A percentile compares a stretch with the other conserved stretches of the same genome.
phyloP scores from a whole-genome alignment of 768 basidiomycete species.

The Serpula lacrymans region DNA sequence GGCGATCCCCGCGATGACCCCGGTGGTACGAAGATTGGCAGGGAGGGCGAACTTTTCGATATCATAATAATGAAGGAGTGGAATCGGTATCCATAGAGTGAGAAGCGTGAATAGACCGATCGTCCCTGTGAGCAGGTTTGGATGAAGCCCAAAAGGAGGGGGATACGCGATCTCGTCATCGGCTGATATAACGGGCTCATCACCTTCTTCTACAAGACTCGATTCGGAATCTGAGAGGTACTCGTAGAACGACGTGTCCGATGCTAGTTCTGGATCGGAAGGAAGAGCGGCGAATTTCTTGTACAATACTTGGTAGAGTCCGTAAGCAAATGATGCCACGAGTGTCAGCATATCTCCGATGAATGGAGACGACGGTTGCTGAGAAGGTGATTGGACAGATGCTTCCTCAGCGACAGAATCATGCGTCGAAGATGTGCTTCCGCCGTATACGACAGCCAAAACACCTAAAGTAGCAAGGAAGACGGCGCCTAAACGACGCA shows the following conservation, averaged over 20 bases:
- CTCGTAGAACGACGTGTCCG: conserved; percentile 40
- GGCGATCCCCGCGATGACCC: conserved; percentile 66
- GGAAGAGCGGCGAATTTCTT: conserved; percentile 74
- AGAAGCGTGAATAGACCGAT: conserved; percentile 79
- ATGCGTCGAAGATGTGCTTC: conserved; percentile 32
- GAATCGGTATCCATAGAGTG: conserved; percentile 76
- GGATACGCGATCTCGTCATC: conserved; percentile 41
- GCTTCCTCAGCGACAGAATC: conserved; percentile 9
- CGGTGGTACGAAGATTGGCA: conserved; percentile 36
- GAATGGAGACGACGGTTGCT: conserved; percentile 42
- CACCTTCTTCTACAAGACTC: conserved; percentile 16
- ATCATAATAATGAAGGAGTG: conserved; percentile 63
- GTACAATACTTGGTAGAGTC: conserved; percentile 82
- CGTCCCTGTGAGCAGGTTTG: conserved; percentile 75
- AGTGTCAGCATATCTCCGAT: conserved; percentile 75
- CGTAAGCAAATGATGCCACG: conserved; percentile 67
- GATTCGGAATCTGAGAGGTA: conserved; percentile 38
- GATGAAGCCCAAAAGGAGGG: conserved; percentile 80
- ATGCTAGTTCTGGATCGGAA: conserved; percentile 51
- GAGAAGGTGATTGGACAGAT: conserved; percentile 11
- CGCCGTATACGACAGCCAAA: conserved; percentile 80
- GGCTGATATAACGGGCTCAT: conserved; percentile 11
- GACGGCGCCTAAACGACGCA: conserved; percentile 66
- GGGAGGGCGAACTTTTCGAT: conserved; percentile 71
- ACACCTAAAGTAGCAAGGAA: conserved; percentile 79